These are phyloP conservation scores for Aureobasidium sp. DNA, from an alignment of 2,329 filamentous ascomycete species.

Conservation along the genomic window DNA sequence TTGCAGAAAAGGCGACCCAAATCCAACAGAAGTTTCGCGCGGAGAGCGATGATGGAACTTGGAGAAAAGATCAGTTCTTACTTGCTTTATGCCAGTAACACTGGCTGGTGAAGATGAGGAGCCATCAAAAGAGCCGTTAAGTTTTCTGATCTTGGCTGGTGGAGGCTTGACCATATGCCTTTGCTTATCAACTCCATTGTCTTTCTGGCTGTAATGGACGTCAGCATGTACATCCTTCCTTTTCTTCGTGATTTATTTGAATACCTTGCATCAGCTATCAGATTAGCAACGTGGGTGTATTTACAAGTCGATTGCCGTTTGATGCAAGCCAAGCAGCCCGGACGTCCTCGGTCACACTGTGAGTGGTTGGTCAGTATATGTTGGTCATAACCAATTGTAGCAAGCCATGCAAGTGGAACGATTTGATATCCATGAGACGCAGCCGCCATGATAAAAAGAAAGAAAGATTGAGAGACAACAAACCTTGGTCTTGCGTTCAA, in stretches of 20 bases:
- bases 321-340: slow-evolving; percentile 49
- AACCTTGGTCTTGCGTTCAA: slow-evolving; percentile 75
- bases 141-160: slow-evolving; percentile 25
- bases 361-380: not conserved
- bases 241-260: slow-evolving; percentile 24
- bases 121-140: slow-evolving; percentile 14
- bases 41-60: slow-evolving; percentile 9
- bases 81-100: not conserved
- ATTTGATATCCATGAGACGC: not conserved
- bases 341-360: slow-evolving; percentile 66
- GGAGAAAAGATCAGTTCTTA: slow-evolving; percentile 4
- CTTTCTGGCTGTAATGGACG: not conserved
- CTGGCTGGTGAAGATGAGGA: slow-evolving; percentile 4
- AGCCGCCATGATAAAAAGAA: not conserved
- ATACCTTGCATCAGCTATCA: slow-evolving; percentile 56
- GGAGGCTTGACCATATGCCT: slow-evolving; percentile 25
- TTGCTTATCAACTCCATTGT: not conserved
- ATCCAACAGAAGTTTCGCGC: slow-evolving; percentile 22
- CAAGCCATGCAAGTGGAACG: not conserved
- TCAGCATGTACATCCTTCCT: not conserved
- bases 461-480: slow-evolving; percentile 16
- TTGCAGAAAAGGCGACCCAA: slow-evolving; percentile 47
- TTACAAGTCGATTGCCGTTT: slow-evolving; percentile 68
- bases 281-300: slow-evolving; percentile 68
- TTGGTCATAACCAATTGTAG: slow-evolving; percentile 5